A percentile compares a stretch with the other conserved stretches of the same genome.
Evolutionary conservation across 1,139 yeast species (phyloP).

Genomic region (Suhomyces wounanorum): DNA sequence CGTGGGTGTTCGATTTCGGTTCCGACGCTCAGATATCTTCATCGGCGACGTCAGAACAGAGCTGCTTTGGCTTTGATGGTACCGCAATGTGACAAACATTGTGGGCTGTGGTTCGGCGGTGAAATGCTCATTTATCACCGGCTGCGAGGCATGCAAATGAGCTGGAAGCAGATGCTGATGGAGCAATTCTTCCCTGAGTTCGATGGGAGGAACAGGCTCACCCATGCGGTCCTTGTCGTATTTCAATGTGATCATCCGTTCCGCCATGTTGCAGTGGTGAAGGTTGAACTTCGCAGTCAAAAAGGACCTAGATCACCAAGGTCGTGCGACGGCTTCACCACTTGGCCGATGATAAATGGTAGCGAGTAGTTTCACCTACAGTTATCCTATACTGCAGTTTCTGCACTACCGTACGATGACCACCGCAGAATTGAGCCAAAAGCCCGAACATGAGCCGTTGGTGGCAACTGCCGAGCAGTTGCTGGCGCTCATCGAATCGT

Average conservation of each 20-base stretch:
- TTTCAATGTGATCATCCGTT: slow-evolving; percentile 6
- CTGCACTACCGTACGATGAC: slow-evolving; percentile 29
- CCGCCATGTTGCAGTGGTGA: slow-evolving; percentile 4
- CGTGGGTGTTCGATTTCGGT: slow-evolving; percentile 10
- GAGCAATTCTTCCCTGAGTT: not conserved
- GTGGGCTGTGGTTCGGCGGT: slow-evolving; percentile 5
- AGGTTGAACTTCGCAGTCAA: slow-evolving; percentile 11
- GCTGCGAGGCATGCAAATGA: not conserved
- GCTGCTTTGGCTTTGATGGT: not conserved
- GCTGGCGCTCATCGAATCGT: slow-evolving; percentile 74
- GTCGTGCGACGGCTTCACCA: slow-evolving; percentile 7
- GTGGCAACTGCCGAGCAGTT: slow-evolving; percentile 59
- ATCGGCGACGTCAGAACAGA: slow-evolving; percentile 8
- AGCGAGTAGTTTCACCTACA: not conserved
- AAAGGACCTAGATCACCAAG: not conserved
- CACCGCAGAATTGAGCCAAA: slow-evolving; percentile 32
- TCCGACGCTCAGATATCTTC: slow-evolving; percentile 10
- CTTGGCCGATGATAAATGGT: not conserved
- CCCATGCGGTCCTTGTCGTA: slow-evolving; percentile 10
- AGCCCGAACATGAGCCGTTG: slow-evolving; percentile 43
- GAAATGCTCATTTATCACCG: not conserved
- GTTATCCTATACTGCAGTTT: not conserved
- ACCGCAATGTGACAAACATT: slow-evolving; percentile 11
- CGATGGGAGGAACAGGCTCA: not conserved
- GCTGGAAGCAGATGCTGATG: not conserved